phyloP scores from a whole-genome alignment of 306 rosid genomes.

The Trichosanthes cucumerina region DNA sequence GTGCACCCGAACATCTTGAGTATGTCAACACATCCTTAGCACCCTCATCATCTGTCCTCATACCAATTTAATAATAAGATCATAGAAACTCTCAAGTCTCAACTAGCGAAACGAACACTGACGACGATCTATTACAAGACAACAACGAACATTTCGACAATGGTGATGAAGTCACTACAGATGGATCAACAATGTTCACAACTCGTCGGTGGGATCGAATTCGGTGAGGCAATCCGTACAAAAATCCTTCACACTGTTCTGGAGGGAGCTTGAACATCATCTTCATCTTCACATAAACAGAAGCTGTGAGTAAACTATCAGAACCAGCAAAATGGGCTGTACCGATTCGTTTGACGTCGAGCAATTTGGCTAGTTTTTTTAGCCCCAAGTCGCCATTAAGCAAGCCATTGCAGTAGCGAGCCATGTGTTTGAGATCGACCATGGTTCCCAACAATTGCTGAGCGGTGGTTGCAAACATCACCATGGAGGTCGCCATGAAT shows the following conservation, averaged over 20 bases:
- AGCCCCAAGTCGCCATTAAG: not conserved
- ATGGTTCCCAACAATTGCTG: not conserved
- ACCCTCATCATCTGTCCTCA: not conserved
- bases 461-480: not conserved
- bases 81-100: not conserved
- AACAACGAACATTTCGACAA: not conserved
- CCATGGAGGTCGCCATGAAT: not conserved
- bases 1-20: not conserved
- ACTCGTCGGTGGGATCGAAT: not conserved
- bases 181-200: not conserved
- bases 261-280: not conserved
- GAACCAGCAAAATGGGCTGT: not conserved
- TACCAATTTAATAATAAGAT: not conserved
- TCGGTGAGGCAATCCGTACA: not conserved
- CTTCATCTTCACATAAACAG: not conserved
- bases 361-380: not conserved
- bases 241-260: not conserved
- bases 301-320: not conserved
- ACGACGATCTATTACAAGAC: not conserved
- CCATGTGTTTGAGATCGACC: not conserved
- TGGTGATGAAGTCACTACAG: not conserved
- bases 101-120: not conserved
- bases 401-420: not conserved
- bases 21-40: not conserved
- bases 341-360: not conserved